phyloP scores from a whole-genome alignment of 192 early-diverging fungal genomes.

The Powellomyces hirtus region DNA sequence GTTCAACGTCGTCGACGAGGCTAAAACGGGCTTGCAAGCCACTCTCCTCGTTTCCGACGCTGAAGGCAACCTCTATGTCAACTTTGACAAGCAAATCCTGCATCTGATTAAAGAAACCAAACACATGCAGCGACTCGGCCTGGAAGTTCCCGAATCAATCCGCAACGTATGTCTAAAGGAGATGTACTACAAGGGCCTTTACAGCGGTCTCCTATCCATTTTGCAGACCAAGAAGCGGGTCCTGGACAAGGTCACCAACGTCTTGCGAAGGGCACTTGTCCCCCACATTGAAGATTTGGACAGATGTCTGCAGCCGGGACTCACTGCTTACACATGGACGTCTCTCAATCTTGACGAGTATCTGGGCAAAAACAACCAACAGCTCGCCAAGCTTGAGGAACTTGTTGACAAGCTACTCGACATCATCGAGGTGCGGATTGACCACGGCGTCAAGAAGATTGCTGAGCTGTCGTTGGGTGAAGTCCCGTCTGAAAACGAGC shows the following conservation, averaged over 20 bases:
- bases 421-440: conserved; percentile 58
- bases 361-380: conserved; percentile 46
- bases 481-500: conserved; percentile 53
- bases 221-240: conserved; percentile 50
- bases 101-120: conserved; percentile 65
- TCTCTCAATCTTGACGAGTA: conserved; percentile 59
- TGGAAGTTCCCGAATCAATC: conserved; percentile 56
- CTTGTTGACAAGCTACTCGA: conserved; percentile 60
- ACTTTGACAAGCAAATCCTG: conserved; percentile 61
- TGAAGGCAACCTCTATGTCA: conserved; percentile 55
- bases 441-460: conserved; percentile 49
- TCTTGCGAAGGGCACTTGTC: conserved; percentile 49
- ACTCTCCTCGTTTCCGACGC: conserved; percentile 57
- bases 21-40: conserved; percentile 62
- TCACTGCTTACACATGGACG: conserved; percentile 63
- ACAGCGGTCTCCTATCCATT: conserved; percentile 44
- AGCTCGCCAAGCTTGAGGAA: conserved; percentile 54
- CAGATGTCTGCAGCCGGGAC: conserved; percentile 54
- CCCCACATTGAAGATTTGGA: conserved; percentile 65
- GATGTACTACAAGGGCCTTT: conserved; percentile 57
- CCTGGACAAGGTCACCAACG: conserved; percentile 48
- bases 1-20: conserved; percentile 58
- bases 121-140: conserved; percentile 48
- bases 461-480: conserved; percentile 58
- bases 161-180: conserved; percentile 59